A percentile compares a stretch with the other conserved stretches of the same genome.
Evolutionary conservation across 371 early-diverging fungal genomes (phyloP).

Genomic region (Smittium mucronatum): DNA sequence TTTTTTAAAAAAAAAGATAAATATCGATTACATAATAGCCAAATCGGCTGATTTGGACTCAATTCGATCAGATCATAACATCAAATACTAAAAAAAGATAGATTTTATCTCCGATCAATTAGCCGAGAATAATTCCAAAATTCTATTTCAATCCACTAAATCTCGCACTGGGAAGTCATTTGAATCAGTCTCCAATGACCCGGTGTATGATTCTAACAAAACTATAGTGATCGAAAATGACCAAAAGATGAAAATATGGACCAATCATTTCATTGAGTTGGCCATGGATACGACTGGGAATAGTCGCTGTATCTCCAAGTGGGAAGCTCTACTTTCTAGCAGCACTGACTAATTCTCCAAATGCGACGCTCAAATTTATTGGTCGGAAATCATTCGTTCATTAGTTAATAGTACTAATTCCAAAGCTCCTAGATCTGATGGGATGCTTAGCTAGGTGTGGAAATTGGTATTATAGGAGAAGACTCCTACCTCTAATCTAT

Average conservation of each 20-base stretch:
- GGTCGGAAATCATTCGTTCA: neutral
- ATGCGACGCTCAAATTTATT: neutral
- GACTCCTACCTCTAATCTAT: neutral
- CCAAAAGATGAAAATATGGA: conserved; percentile 1
- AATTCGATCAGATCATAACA: neutral
- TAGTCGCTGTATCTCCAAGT: neutral
- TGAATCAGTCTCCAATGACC: neutral
- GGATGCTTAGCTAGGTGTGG: conserved; percentile 4
- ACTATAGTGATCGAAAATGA: neutral
- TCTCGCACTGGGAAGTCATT: neutral
- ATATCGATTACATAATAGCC: neutral
- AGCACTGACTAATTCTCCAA: neutral
- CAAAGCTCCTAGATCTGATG: conserved; percentile 4
- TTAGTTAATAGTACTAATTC: neutral
- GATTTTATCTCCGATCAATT: neutral
- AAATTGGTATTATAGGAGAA: neutral
- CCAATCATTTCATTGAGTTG: neutral
- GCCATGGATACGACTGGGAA: conserved; percentile 1
- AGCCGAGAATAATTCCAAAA: neutral
- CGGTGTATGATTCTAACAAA: neutral
- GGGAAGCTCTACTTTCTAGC: neutral
- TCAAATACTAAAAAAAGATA: neutral
- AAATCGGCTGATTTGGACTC: neutral
- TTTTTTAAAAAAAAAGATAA: neutral
- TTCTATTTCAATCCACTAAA: neutral